Evolutionary conservation across 139 green algal genomes (phyloP), one percentile per base, ranked within the genome.

Genomic region (Haematococcus sp.): DNA sequence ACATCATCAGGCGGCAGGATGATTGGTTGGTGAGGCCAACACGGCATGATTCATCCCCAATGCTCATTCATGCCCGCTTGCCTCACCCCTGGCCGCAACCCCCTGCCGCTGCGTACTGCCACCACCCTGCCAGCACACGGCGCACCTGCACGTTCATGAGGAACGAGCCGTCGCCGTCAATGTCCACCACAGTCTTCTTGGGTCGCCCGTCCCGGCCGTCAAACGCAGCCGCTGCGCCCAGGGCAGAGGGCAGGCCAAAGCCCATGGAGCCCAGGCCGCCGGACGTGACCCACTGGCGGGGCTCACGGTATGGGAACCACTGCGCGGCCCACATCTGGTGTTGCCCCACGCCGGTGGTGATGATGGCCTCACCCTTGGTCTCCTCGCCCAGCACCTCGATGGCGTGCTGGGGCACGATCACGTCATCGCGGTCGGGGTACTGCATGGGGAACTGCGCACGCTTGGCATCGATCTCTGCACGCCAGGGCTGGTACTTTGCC

Each of bases 321-420:
- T 99, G 95, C 59, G 95, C 96, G 3, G 92, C 90, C 90, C 91
- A 99, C 96, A 99, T 99, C 79, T 99, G 96, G 78, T 99, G 96
- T 87, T 99, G 96, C 0, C 96, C 96, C 34, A 99, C 96, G 19
- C 96, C 96, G 0, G 96, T 99, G 31, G 93, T 96, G 73, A 99
- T 90, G 70, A 99, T 92, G 25, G 94, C 96, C 35, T 98, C 87
- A 23, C 96, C 96, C 9, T 94, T 81, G 0, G 94, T 98, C 87
- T 97, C 86, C 82, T 99, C 91, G 68, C 93, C 88, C 78, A 98
- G 79, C 30, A 91, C 82, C 84, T 95, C 40, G 49, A 99, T 96
- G 33, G 96, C 96, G 69, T 88, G 79, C 83, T 99, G 95, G n/a
- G 96, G 96, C 44, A 97, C 87, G 73, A 99, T 99, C 54, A 92